These are phyloP conservation scores for Picocystis sp. DNA, from an alignment of 163 green algal genomes.

Conservation along the genomic window DNA sequence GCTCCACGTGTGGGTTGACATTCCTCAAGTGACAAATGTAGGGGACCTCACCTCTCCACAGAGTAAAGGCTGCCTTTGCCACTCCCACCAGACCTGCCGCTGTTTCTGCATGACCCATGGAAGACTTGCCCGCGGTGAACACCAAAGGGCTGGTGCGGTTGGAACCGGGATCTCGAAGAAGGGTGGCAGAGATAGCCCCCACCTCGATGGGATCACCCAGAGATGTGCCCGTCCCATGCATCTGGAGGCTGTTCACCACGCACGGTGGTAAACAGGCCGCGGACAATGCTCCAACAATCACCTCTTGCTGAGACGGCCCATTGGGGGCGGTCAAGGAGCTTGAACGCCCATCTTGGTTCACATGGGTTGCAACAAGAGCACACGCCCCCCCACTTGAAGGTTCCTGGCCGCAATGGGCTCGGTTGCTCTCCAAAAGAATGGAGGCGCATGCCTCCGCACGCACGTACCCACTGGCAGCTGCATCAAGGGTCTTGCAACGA, in stretches of 20 bases:
- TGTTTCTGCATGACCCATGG: too few species aligned
- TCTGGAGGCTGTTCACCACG: background rate
- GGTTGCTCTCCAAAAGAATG: background rate
- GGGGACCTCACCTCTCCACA: too few species aligned
- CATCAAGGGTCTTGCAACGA: slow-evolving; percentile 24
- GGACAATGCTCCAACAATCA: background rate
- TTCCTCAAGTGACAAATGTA: too few species aligned
- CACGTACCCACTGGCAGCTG: slow-evolving; percentile 30
- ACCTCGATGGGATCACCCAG: slow-evolving; percentile 3
- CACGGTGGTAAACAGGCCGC: slow-evolving; percentile 13
- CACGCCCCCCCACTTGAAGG: too few species aligned
- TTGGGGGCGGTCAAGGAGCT: background rate
- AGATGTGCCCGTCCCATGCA: slow-evolving; percentile 2
- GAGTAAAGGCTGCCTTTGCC: too few species aligned
- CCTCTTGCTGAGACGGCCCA: slow-evolving; percentile 1
- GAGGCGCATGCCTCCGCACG: slow-evolving; percentile 20
- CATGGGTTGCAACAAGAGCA: slow-evolving; percentile 19
- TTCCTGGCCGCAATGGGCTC: too few species aligned
- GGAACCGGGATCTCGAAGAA: too few species aligned
- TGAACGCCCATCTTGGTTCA: slow-evolving; percentile 15
- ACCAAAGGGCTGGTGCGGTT: background rate
- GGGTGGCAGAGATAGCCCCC: background rate
- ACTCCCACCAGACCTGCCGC: too few species aligned
- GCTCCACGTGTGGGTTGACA: too few species aligned
- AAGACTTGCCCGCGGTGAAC: slow-evolving; percentile 8